Evolutionary conservation across 2,329 filamentous ascomycete genomes (phyloP).

Genomic region (Clonostachys solani): DNA sequence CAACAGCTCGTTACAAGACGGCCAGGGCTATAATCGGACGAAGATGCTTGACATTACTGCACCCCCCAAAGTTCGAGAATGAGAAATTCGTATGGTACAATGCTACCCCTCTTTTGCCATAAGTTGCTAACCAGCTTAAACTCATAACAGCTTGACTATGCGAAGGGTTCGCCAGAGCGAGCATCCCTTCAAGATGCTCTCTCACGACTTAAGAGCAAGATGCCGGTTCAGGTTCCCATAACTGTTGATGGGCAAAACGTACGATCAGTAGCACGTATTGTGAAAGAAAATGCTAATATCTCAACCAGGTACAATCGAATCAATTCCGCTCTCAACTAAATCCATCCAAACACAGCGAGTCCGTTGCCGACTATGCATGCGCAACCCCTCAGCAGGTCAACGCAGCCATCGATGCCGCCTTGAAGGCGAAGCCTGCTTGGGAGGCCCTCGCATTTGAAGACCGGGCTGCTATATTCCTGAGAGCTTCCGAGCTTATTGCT

Average conservation of each 20-base stretch:
- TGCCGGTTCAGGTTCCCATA: background rate
- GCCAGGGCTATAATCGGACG: too few relatives aligned
- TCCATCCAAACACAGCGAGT: background rate
- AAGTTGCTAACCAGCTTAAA: background rate
- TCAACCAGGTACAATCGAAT: background rate
- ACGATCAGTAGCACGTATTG: too few relatives aligned
- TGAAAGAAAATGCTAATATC: too few relatives aligned
- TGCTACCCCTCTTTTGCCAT: background rate
- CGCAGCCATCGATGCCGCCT: constrained; percentile 17
- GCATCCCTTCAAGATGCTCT: background rate
- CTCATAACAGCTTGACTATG: background rate
- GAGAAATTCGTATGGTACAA: background rate
- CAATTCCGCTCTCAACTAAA: background rate
- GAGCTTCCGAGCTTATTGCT: constrained; percentile 22
- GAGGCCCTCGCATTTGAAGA: constrained; percentile 23
- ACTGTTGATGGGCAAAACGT: background rate
- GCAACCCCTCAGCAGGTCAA: background rate
- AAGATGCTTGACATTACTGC: background rate
- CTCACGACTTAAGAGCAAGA: background rate
- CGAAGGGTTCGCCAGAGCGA: background rate
- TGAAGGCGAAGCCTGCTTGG: constrained; percentile 24
- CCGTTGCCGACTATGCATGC: background rate
- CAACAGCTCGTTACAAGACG: too few relatives aligned
- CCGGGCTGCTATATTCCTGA: constrained; percentile 25
- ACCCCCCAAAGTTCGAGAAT: background rate